Conservation (phyloP, 2,329 filamentous ascomycete species). For the Aspergillus carbonarius region DNA sequence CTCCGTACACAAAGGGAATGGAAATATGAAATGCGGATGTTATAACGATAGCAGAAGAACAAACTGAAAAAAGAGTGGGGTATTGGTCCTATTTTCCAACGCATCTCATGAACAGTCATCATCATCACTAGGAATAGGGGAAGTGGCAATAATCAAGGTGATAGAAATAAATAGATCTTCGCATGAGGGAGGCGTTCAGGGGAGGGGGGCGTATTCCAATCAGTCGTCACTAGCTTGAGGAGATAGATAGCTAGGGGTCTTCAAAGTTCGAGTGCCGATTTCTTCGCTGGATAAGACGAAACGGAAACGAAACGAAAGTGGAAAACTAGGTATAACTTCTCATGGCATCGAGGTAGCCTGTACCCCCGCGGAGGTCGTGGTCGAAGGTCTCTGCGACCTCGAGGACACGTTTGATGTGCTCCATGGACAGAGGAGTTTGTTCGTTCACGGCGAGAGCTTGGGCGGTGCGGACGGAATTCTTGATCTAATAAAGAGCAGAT, state of each 20-base stretch:
- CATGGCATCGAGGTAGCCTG: constrained; percentile 81
- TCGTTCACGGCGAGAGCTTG: constrained; percentile 80
- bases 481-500: constrained; percentile 62
- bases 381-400: constrained; percentile 82
- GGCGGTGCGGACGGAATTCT: constrained; percentile 80
- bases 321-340: constrained; percentile 60
- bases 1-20: no score
- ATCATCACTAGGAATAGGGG: background rate
- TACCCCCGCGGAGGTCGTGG: constrained; percentile 75
- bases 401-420: constrained; percentile 77
- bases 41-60: no score
- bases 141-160: no score
- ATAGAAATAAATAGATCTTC: no score
- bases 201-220: no score
- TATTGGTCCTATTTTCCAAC: background rate
- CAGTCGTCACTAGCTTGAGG: no score
- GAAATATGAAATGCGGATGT: no score
- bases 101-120: background rate
- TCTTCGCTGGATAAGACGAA: background rate
- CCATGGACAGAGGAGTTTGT: constrained; percentile 68
- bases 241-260: no score
- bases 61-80: background rate
- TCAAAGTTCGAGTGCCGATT: no score
- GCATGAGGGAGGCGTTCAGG: no score
- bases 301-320: background rate